A percentile compares a stretch with the other conserved stretches of the same genome.
Conservation (phyloP, 768 basidiomycete genomes). For the Podaxis sp. region DNA sequence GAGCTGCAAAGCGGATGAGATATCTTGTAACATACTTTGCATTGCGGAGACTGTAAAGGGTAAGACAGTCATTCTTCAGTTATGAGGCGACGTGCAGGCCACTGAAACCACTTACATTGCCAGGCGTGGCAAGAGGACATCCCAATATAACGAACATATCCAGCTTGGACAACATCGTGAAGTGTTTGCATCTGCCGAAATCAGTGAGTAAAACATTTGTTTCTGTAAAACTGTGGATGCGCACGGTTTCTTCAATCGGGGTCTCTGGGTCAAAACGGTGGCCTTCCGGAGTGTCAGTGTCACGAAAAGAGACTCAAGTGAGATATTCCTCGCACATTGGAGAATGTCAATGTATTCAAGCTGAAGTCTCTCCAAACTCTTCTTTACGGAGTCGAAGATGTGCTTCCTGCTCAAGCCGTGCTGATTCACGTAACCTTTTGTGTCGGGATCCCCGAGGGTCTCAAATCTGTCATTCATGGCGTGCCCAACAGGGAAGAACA, state of each 20-base stretch:
- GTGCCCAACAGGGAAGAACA: slow-evolving; percentile 29
- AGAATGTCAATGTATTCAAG: slow-evolving; percentile 74
- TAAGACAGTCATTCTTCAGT: background rate
- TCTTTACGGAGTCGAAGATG: slow-evolving; percentile 67
- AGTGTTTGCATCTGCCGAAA: slow-evolving; percentile 55
- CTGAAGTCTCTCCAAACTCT: slow-evolving; percentile 63
- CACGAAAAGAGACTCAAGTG: slow-evolving; percentile 17
- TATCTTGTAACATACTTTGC: slow-evolving; percentile 37
- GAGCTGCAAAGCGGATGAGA: background rate
- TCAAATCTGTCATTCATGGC: slow-evolving; percentile 6
- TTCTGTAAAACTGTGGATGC: background rate
- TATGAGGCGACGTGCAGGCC: background rate
- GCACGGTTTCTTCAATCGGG: slow-evolving; percentile 52
- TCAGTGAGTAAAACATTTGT: background rate
- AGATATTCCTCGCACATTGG: slow-evolving; percentile 44
- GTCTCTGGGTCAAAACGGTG: slow-evolving; percentile 57
- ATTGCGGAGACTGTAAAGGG: slow-evolving; percentile 38
- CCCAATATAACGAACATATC: slow-evolving; percentile 57
- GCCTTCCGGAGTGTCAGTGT: slow-evolving; percentile 29
- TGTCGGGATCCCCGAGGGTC: slow-evolving; percentile 22
- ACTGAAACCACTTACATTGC: slow-evolving; percentile 37
- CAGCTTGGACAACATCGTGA: slow-evolving; percentile 60
- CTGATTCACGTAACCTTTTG: slow-evolving; percentile 51
- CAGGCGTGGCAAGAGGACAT: slow-evolving; percentile 53
- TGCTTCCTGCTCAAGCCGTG: slow-evolving; percentile 49